phyloP scores from a whole-genome alignment of 208 protist species.

The Acanthamoeba royreba region DNA sequence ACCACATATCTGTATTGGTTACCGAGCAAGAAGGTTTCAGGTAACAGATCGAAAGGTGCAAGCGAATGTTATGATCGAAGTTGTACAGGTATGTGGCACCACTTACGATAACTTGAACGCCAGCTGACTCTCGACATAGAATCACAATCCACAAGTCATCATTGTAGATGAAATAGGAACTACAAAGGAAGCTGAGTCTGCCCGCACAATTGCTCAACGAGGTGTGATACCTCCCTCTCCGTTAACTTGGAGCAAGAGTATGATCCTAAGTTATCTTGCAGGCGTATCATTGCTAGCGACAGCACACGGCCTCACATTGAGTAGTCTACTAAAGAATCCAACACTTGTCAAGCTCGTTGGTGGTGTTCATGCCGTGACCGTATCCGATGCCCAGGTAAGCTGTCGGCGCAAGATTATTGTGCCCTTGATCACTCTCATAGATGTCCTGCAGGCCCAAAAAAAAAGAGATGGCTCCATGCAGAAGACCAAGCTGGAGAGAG shows the following conservation, averaged over 20 bases:
- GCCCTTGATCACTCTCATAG: neutral
- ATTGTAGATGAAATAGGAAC: constrained; percentile 47
- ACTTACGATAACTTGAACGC: neutral
- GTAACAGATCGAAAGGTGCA: neutral
- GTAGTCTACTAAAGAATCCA: neutral
- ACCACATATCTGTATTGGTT: constrained; percentile 17
- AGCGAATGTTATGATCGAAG: neutral
- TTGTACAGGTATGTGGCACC: neutral
- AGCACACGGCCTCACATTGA: neutral
- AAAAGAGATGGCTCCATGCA: neutral
- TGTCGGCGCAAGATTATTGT: neutral
- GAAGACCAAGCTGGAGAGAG: constrained; percentile 10
- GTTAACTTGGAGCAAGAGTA: too few species aligned
- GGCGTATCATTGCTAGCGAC: constrained; percentile 39
- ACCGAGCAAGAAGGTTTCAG: neutral
- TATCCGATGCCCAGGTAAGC: neutral
- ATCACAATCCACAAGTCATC: constrained; percentile 51
- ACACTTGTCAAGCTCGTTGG: constrained; percentile 2
- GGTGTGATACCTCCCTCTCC: neutral
- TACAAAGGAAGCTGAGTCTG: neutral
- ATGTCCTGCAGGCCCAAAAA: neutral
- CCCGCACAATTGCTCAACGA: constrained; percentile 37
- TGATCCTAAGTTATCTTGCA: too few species aligned
- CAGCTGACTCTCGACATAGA: neutral
- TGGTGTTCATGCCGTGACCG: neutral